These are phyloP conservation scores for Aureobasidium musti DNA, from an alignment of 2,329 filamentous ascomycete genomes.

Conservation along the genomic window DNA sequence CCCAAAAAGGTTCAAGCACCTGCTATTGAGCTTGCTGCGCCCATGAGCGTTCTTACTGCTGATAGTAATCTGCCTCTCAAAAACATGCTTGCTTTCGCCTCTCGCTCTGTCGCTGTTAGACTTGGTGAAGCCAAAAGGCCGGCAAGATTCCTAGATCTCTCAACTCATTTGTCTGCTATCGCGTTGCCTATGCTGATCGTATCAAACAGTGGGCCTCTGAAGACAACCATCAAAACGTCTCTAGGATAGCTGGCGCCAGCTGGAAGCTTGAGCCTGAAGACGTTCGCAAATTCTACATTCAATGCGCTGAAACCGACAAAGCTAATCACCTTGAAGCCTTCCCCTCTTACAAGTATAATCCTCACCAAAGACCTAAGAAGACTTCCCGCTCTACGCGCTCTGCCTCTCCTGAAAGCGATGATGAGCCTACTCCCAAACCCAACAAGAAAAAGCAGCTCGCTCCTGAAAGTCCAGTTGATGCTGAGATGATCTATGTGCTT, in stretches of 20 bases:
- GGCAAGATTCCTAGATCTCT: neutral
- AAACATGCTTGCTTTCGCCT: neutral
- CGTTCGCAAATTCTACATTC: neutral
- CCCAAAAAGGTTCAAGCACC: neutral
- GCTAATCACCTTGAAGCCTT: neutral
- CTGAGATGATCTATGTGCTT: neutral
- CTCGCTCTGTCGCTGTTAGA: neutral
- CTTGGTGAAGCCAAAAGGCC: neutral
- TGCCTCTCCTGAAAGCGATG: neutral
- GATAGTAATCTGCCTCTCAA: neutral
- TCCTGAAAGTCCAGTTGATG: neutral
- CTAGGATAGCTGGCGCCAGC: neutral
- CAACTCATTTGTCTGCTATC: neutral
- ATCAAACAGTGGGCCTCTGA: neutral
- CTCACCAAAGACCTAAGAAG: constrained; percentile 1
- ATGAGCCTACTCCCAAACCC: neutral
- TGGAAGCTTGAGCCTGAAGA: constrained; percentile 2
- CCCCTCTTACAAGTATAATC: neutral
- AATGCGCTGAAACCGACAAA: neutral
- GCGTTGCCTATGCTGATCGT: neutral
- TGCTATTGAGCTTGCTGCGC: neutral
- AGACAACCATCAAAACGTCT: neutral
- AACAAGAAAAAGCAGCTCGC: neutral
- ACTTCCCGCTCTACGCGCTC: neutral
- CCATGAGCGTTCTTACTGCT: neutral